Evolutionary conservation across 2,329 filamentous ascomycete species (phyloP).

Genomic region (Phaeosphaeria sp.): DNA sequence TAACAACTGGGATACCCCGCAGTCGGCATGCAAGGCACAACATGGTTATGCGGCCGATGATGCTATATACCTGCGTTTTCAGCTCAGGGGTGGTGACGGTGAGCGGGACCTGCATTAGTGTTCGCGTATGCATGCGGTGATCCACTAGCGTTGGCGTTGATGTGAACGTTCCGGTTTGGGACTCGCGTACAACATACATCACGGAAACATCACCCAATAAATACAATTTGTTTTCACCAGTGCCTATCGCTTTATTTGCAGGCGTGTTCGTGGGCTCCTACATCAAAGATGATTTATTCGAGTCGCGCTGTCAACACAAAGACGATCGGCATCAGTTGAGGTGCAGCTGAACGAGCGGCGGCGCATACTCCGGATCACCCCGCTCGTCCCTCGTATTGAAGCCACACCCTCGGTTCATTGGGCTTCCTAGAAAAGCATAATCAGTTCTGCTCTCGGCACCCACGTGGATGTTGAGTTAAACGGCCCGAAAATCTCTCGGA

Average conservation of each 20-base stretch:
- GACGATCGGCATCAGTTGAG: background rate
- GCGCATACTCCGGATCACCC: background rate
- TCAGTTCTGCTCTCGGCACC: background rate
- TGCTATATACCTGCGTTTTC: background rate
- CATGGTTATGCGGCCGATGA: background rate
- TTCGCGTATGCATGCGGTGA: background rate
- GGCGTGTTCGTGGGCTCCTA: too few species aligned
- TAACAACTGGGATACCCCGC: background rate
- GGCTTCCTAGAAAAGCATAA: background rate
- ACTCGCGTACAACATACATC: background rate
- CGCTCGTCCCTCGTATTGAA: background rate
- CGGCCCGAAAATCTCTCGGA: background rate
- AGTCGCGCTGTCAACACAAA: too few species aligned
- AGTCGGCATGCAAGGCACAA: background rate
- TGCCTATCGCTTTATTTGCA: too few species aligned
- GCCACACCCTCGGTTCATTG: background rate
- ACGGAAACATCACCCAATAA: too few species aligned
- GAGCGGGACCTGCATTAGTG: constrained; percentile 10
- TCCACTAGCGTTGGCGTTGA: constrained; percentile 1
- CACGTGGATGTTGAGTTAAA: background rate
- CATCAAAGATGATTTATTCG: too few species aligned
- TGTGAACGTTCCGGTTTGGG: constrained; percentile 1
- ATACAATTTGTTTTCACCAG: too few species aligned
- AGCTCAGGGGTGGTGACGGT: constrained; percentile 13
- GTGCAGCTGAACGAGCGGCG: background rate